phyloP scores from a whole-genome alignment of 495 filamentous ascomycete genomes.

The Elaphomyces granulatus region DNA sequence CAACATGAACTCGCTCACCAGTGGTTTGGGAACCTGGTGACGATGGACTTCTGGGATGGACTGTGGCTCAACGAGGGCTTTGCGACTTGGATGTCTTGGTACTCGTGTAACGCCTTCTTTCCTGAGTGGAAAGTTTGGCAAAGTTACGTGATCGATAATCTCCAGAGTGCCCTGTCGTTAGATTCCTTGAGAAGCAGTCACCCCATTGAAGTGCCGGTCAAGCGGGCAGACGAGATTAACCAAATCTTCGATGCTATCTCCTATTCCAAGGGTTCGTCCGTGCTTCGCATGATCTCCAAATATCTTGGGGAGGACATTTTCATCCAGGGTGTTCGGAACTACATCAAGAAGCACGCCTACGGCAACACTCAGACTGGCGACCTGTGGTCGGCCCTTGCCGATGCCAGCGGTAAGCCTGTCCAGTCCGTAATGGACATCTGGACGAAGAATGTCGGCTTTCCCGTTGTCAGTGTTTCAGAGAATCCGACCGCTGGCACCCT shows the following conservation, averaged over 20 bases:
- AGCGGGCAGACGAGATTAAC: conserved; percentile 88
- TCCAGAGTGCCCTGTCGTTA: conserved; percentile 73
- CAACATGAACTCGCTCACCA: conserved; percentile 97
- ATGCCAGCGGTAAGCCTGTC: conserved; percentile 85
- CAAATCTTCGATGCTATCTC: conserved; percentile 99
- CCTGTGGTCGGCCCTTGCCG: conserved; percentile 76
- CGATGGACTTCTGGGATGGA: conserved; percentile 99
- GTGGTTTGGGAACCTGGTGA: conserved; percentile 98
- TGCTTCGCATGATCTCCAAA: conserved; percentile 93
- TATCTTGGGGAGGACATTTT: conserved; percentile 88
- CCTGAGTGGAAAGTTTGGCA: conserved; percentile 99
- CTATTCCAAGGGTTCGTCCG: conserved; percentile 91
- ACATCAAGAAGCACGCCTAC: conserved; percentile 92
- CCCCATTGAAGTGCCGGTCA: conserved; percentile 93
- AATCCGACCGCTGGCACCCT: conserved; percentile 29
- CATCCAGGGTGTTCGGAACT: conserved; percentile 80
- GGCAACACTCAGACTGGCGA: conserved; percentile 62
- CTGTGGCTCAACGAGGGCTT: conserved; percentile 98
- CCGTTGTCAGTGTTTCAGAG: conserved; percentile 48
- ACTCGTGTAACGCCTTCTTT: conserved; percentile 58
- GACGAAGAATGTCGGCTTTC: conserved; percentile 56
- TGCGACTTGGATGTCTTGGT: conserved; percentile 74
- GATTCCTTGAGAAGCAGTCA: conserved; percentile 91
- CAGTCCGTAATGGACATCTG: conserved; percentile 56
- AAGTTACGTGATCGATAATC: conserved; percentile 77